A percentile compares a stretch with the other conserved stretches of the same genome.
phyloP scores from a whole-genome alignment of 1,139 yeast genomes.

The Geotrichum fermentans region DNA sequence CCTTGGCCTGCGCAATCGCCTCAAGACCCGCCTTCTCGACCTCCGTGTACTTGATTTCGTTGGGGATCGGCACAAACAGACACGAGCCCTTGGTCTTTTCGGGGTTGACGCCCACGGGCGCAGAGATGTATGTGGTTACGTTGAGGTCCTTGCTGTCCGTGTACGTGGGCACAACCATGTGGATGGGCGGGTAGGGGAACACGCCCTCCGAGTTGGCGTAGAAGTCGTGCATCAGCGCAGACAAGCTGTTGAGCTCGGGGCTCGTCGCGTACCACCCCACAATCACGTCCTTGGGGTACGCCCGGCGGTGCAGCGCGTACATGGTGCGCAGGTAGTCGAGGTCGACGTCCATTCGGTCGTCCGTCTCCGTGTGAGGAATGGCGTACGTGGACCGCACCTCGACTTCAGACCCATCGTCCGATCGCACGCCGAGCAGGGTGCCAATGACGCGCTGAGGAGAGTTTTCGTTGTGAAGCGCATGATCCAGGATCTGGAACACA shows the following conservation, averaged over 20 bases:
- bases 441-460: constrained; percentile 68
- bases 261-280: constrained; percentile 87
- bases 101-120: constrained; percentile 60
- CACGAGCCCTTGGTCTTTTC: constrained; percentile 53
- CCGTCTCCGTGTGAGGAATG: constrained; percentile 79
- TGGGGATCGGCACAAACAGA: constrained; percentile 75
- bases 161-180: constrained; percentile 49
- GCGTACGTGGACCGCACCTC: constrained; percentile 74
- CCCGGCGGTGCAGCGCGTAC: constrained; percentile 68
- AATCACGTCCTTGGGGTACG: constrained; percentile 66
- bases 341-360: constrained; percentile 67
- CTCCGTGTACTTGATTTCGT: constrained; percentile 56
- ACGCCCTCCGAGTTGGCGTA: constrained; percentile 62
- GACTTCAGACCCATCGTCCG: constrained; percentile 78
- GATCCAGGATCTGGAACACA: constrained; percentile 63
- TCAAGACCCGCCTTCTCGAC: constrained; percentile 46
- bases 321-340: constrained; percentile 71
- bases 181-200: constrained; percentile 72
- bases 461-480: constrained; percentile 46
- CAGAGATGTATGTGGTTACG: constrained; percentile 68
- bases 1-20: constrained; percentile 37
- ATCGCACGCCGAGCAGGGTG: constrained; percentile 72
- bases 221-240: constrained; percentile 82
- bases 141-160: constrained; percentile 44
- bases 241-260: constrained; percentile 60